Base-by-base conservation (phyloP, 805 yeast species). In the Candida yuanshanica region DNA sequence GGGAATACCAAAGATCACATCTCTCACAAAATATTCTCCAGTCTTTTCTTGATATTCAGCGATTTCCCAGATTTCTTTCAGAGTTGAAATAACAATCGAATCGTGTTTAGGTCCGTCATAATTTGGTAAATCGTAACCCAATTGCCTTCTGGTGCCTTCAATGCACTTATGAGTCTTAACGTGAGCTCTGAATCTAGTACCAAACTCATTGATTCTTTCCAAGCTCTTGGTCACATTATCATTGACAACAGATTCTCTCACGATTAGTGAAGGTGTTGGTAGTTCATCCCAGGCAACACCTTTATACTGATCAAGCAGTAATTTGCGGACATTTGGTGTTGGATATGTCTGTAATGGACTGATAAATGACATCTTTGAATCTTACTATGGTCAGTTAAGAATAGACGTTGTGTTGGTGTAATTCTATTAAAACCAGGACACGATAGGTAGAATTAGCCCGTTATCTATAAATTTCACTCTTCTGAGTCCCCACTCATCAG, bases 161-260 rank as follows among this genome's bases (percentile, higher is more conserved):
- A 66, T 48, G 1, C 84, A 72, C 57, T 85, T 84, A 57, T 82
- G 89, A 0, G 93, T 85, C 59, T 84, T 84, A 18, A 84, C 77
- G 55, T 83, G 89, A 4, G 84, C 81, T 44, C 95, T 66, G 56
- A 83, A 83, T 16, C 59, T 64, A n/a, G 62, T 58, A 8, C 53
- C 47, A 34, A 75, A 53, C 1, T 55, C 52, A 1, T 44, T 39
- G 2, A 77, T 71, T 45, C 65, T 68, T 7, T 50, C 48, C 7
- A 75, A 65, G 80, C 75, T 75, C 21, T 56, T 59, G n/a, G 62
- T 62, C 42, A 71, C 62, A 51, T 77, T 75, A 22, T 40, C 42
- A 25, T 60, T 49, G 48, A 77, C 70, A 14, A 57, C 57, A 1
- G 50, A 40, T 35, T 64, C 50, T 46, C 77, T 71, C 21, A 81